Percentiles rank a stretch among this genome's conserved stretches.
phyloP scores from a whole-genome alignment of 257 asterid species.

The Jasminum sambac region DNA sequence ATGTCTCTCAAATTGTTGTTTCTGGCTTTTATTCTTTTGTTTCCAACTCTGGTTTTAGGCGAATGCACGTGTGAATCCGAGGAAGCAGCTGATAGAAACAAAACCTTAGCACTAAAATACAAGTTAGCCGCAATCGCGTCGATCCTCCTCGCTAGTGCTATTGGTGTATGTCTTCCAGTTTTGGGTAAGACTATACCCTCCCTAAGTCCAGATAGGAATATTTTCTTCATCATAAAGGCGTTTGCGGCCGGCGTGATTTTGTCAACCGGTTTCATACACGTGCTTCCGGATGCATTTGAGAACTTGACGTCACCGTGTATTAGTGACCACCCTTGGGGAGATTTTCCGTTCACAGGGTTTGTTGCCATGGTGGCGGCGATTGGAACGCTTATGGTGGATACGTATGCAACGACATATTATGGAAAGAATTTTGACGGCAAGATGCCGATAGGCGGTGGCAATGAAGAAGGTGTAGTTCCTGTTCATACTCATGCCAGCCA shows the following conservation, averaged over 20 bases:
- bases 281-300: conserved; percentile 42
- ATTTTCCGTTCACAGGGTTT: conserved; percentile 48
- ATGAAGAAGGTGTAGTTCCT: conserved; percentile 11
- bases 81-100: conserved; percentile 19
- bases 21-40: too few relatives aligned
- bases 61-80: conserved; percentile 31
- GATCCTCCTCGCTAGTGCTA: conserved; percentile 30
- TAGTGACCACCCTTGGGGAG: conserved; percentile 33
- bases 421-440: background rate
- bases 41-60: conserved; percentile 7
- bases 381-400: conserved; percentile 42
- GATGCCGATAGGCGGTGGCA: background rate
- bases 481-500: conserved; percentile 22
- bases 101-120: conserved; percentile 27
- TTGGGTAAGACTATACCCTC: conserved; percentile 30
- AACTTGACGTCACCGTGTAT: conserved; percentile 41
- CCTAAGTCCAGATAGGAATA: conserved; percentile 34
- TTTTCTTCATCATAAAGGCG: conserved; percentile 44
- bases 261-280: conserved; percentile 47
- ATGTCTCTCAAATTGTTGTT: too few relatives aligned
- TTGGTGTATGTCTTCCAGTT: conserved; percentile 39
- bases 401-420: conserved; percentile 33
- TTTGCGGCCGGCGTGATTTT: conserved; percentile 57
- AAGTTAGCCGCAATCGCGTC: conserved; percentile 33
- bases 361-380: conserved; percentile 45